Base-by-base conservation (phyloP, 495 filamentous ascomycete genomes). In the Elasticomyces elasticus region DNA sequence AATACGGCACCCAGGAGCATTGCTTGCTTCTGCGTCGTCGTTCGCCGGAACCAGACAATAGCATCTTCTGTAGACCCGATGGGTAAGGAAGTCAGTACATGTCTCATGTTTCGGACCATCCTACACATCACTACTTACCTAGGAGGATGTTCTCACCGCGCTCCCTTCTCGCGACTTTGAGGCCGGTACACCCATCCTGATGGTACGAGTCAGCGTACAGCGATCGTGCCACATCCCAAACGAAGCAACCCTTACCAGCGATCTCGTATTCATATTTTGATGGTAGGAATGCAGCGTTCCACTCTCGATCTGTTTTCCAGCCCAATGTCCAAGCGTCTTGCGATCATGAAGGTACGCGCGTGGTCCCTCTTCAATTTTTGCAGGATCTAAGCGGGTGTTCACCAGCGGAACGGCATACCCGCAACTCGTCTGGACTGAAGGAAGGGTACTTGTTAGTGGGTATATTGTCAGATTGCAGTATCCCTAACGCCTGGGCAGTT, bases 121-220 rank as follows among this genome's bases (percentile, higher is more conserved):
- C n/a, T n/a, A n/a, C n/a, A n/a, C n/a, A n/a, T n/a, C n/a, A n/a
- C n/a, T n/a, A n/a, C n/a, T n/a, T n/a, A n/a, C n/a, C n/a, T n/a
- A n/a, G n/a, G n/a, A n/a, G n/a, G n/a, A 73, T 37, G 35, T 42
- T 56, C 42, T 70, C 56, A 11, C 74, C 72, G 19, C 49, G 60
- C 25, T 58, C 67, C 53, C 64, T 64, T 42, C 70, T 64, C 24
- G 74, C 77, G 2, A 61, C 56, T 30, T 65, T 66, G 61, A 83
- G 59, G 0, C 76, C 75, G 0, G 78, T 72, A 13, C 80, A 62
- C 1, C 76, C 76, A 62, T 82, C 79, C 7, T 43, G 20, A 6
- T 23, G n/a, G 40, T 23, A 23, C 7, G 20, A 12, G 25, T 10
- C 42, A 45, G 42, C 42, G 19, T 43, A 45, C 19, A 45, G 20